Evolutionary conservation across 371 early-diverging fungal genomes (phyloP).

Genomic region (Apophysomyces sp.): DNA sequence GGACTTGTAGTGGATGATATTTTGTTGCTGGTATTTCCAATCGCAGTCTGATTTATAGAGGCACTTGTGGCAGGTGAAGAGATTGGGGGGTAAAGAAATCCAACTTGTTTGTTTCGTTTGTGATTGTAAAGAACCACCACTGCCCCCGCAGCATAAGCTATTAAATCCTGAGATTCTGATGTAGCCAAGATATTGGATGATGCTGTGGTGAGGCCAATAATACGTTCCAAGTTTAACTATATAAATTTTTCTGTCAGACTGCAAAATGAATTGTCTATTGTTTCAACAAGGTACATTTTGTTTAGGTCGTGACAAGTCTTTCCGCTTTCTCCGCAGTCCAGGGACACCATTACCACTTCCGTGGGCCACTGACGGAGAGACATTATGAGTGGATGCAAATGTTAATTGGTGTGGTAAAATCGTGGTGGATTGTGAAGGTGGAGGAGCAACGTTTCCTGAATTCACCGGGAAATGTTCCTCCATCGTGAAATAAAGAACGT

Average conservation of each 20-base stretch:
- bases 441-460: conserved; percentile 46
- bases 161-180: conserved; percentile 53
- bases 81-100: conserved; percentile 54
- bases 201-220: conserved; percentile 63
- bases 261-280: neutral
- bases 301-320: conserved; percentile 21
- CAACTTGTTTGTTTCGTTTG: conserved; percentile 66
- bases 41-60: neutral
- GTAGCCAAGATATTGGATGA: conserved; percentile 59
- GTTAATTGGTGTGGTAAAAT: conserved; percentile 26
- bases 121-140: conserved; percentile 74
- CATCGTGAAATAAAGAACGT: conserved; percentile 18
- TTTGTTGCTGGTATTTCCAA: conserved; percentile 1
- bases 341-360: neutral
- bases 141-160: conserved; percentile 79
- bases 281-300: conserved; percentile 23
- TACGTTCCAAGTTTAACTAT: conserved; percentile 63
- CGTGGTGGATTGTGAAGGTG: conserved; percentile 30
- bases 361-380: neutral
- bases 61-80: neutral
- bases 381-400: conserved; percentile 3
- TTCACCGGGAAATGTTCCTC: conserved; percentile 46
- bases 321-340: conserved; percentile 20
- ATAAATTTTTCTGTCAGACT: neutral
- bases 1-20: neutral